These are phyloP conservation scores for Chlorella vulgaris DNA, from an alignment of 139 green algal genomes.

Conservation along the genomic window DNA sequence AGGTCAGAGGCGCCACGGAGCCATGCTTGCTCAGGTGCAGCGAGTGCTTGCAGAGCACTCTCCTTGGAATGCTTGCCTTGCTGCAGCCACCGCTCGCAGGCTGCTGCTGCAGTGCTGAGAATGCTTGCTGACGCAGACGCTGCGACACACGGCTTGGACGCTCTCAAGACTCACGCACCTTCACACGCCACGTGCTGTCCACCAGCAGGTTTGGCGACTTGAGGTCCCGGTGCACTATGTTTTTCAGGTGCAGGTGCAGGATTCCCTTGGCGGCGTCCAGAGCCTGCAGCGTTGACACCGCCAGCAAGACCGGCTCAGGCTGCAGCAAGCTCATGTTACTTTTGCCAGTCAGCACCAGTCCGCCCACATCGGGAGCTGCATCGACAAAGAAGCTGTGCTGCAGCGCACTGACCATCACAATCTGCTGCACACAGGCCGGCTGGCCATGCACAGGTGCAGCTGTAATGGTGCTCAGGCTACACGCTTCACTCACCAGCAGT, in stretches of 20 bases:
- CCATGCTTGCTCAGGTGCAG: too few relatives aligned
- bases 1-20: too few relatives aligned
- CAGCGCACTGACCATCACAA: too few relatives aligned
- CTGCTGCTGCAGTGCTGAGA: background rate
- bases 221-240: conserved; percentile 61
- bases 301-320: too few relatives aligned
- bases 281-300: conserved; percentile 19
- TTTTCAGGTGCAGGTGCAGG: conserved; percentile 54
- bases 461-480: too few relatives aligned
- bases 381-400: too few relatives aligned
- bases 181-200: conserved; percentile 50
- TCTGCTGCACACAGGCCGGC: too few relatives aligned
- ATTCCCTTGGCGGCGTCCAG: conserved; percentile 62
- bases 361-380: too few relatives aligned
- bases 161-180: conserved; percentile 43
- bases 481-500: conserved; percentile 40
- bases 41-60: too few relatives aligned
- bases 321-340: background rate
- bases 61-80: too few relatives aligned
- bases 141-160: background rate
- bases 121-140: background rate
- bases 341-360: background rate
- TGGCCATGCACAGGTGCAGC: too few relatives aligned
- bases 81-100: too few relatives aligned
- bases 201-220: conserved; percentile 63